Percentiles rank a stretch among this genome's conserved stretches.
Evolutionary conservation across 306 rosid species (phyloP).

Genomic region (Boehmeria nivea): DNA sequence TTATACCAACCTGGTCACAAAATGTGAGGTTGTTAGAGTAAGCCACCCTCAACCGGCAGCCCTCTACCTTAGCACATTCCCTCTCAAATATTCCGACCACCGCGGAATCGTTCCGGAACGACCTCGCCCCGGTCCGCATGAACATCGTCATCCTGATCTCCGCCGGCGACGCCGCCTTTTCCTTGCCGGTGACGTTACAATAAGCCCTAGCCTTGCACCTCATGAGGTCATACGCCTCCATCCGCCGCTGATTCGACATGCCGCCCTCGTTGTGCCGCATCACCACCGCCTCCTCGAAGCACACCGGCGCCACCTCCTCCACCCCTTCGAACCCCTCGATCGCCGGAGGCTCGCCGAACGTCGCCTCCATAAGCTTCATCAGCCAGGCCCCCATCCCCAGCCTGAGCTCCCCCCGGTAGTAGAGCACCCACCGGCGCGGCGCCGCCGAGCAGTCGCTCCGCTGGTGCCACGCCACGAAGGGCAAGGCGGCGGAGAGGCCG

Average conservation of each 20-base stretch:
- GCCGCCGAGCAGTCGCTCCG: constrained; percentile 22
- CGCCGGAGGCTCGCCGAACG: constrained; percentile 29
- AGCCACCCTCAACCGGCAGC: constrained; percentile 46
- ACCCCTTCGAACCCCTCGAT: constrained; percentile 38
- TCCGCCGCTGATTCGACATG: constrained; percentile 50
- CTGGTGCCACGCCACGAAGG: constrained; percentile 62
- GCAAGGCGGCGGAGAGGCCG: constrained; percentile 47
- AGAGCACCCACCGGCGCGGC: constrained; percentile 51
- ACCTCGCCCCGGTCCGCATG: constrained; percentile 49
- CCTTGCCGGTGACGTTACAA: constrained; percentile 35
- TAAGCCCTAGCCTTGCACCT: constrained; percentile 56
- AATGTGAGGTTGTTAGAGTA: constrained; percentile 51
- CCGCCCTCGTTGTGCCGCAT: constrained; percentile 76
- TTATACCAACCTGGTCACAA: constrained; percentile 49
- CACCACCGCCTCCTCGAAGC: constrained; percentile 61
- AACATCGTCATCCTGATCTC: constrained; percentile 49
- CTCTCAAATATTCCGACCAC: constrained; percentile 35
- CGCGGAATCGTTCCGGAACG: constrained; percentile 41
- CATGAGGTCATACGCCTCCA: constrained; percentile 56
- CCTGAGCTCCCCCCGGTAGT: constrained; percentile 66
- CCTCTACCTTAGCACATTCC: constrained; percentile 44
- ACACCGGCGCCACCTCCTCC: constrained; percentile 33
- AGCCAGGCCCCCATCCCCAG: constrained; percentile 43
- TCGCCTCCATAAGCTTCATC: constrained; percentile 43
- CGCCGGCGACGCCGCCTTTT: not conserved